A percentile compares a stretch with the other conserved stretches of the same genome.
These are phyloP conservation scores for Xylaria curta DNA, from an alignment of 495 filamentous ascomycete species.

Conservation along the genomic window DNA sequence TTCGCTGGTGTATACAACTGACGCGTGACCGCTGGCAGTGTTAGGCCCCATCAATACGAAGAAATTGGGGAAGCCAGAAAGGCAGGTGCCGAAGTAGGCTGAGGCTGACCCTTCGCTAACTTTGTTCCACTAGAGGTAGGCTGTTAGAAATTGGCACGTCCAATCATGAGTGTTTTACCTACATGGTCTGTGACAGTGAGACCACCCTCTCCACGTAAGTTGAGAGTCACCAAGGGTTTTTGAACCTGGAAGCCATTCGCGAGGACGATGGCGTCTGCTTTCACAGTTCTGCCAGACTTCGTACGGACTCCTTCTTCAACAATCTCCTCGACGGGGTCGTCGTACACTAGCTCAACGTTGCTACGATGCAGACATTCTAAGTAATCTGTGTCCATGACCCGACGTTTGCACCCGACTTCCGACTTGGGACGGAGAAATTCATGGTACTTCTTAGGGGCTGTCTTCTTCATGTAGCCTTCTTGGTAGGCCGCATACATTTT, in stretches of 20 bases:
- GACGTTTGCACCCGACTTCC: conserved; percentile 66
- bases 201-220: conserved; percentile 20
- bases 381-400: conserved; percentile 64
- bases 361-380: conserved; percentile 58
- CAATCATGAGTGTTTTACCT: conserved; percentile 29
- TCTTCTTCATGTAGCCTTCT: conserved; percentile 55
- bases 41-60: conserved; percentile 73
- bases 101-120: conserved; percentile 58
- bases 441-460: conserved; percentile 65
- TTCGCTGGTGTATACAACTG: conserved; percentile 65
- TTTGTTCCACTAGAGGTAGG: conserved; percentile 45
- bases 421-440: conserved; percentile 69
- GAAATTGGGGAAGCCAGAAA: conserved; percentile 73
- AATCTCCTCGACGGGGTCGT: conserved; percentile 46
- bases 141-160: not conserved
- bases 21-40: conserved; percentile 67
- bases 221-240: not conserved
- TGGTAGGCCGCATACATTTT: conserved; percentile 49
- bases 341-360: conserved; percentile 61
- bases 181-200: conserved; percentile 20
- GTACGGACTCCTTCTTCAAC: conserved; percentile 39
- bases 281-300: conserved; percentile 44
- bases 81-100: conserved; percentile 67
- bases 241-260: conserved; percentile 58
- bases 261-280: conserved; percentile 66